Evolutionary conservation across 495 filamentous ascomycete genomes (phyloP), one percentile per base, ranked within the genome.

Genomic region (Aspergillus sparsus): DNA sequence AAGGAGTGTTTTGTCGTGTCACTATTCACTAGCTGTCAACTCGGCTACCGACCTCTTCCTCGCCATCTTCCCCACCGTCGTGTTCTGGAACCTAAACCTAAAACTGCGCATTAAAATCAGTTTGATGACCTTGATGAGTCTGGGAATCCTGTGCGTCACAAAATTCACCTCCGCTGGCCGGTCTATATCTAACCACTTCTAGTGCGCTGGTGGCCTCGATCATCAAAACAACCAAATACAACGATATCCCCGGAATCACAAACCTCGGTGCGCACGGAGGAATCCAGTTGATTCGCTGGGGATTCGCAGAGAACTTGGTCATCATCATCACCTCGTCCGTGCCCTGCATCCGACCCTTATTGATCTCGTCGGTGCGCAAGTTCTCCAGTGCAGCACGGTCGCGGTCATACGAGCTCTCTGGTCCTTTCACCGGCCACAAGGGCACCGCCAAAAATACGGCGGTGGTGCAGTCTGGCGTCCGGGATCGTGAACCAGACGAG

Each of bases 81-180:
- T 80, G 0, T 74, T 80, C 59, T 78, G 77, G 74, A 77, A 73
- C 41, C 70, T 79, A 10, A 78, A 73, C 41, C 62, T 80, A 6
- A 71, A 73, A 47, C 44, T 70, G 6, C 62, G 70, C 9, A 74
- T 75, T 53, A 78, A 78, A 42, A 53, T 78, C 63, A 65, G 70
- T 52, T 53, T 80, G 50, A 75, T 76, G 39, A 53, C 64, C 8
- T 66, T 80, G 1, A 68, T 80, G 56, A 74, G 73, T 31, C 57
- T 79, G 33, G 77, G 77, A 18, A 55, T 77, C 7, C 55, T 79
- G 71, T 76, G 65, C 57, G 74, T 63, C 7, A 13, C 10, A 27
- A 27, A 27, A 27, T 1, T 31, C 2, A 9, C 33, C 8, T 44
- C n/a, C 53, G 1, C n/a, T 8, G 13, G 44, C 34, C 31, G 44